Percentiles rank a stretch among this genome's conserved stretches.
phyloP scores from a whole-genome alignment of 495 filamentous ascomycete genomes.

The Trichocladium antarcticum region DNA sequence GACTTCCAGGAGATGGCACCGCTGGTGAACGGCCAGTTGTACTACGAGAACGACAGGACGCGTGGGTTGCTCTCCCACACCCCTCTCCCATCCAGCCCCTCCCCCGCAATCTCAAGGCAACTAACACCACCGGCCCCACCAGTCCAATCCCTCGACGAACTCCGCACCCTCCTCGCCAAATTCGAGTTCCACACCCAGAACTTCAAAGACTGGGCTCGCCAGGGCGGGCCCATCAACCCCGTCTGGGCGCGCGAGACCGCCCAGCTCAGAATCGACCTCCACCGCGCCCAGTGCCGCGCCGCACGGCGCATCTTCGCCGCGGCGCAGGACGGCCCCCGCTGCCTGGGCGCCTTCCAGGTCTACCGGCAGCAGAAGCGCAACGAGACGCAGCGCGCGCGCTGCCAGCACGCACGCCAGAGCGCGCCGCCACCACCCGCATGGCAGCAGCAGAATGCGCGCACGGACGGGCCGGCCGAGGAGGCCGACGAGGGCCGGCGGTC shows the following conservation, averaged over 20 bases:
- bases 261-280: slow-evolving; percentile 30
- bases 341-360: slow-evolving; percentile 37
- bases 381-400: slow-evolving; percentile 13
- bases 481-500: slow-evolving; percentile 1
- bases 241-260: slow-evolving; percentile 35
- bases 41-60: slow-evolving; percentile 40
- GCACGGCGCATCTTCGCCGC: slow-evolving; percentile 36
- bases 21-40: slow-evolving; percentile 36
- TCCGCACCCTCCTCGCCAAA: slow-evolving; percentile 28
- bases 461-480: no score
- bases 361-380: slow-evolving; percentile 28
- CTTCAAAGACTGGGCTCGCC: slow-evolving; percentile 36
- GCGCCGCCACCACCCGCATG: slow-evolving; percentile 11
- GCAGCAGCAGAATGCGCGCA: slow-evolving; percentile 12
- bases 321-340: slow-evolving; percentile 26
- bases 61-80: slow-evolving; percentile 19
- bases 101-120: not conserved
- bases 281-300: slow-evolving; percentile 39
- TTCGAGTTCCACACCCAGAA: slow-evolving; percentile 32
- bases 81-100: not conserved
- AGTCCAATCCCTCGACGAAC: slow-evolving; percentile 36
- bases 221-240: slow-evolving; percentile 36
- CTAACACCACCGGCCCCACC: not conserved
- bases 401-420: slow-evolving; percentile 3
- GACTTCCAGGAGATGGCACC: slow-evolving; percentile 41